Percentiles rank a stretch among this genome's conserved stretches.
phyloP scores from a whole-genome alignment of 2,329 filamentous ascomycete species.

The Claviceps purpurea region DNA sequence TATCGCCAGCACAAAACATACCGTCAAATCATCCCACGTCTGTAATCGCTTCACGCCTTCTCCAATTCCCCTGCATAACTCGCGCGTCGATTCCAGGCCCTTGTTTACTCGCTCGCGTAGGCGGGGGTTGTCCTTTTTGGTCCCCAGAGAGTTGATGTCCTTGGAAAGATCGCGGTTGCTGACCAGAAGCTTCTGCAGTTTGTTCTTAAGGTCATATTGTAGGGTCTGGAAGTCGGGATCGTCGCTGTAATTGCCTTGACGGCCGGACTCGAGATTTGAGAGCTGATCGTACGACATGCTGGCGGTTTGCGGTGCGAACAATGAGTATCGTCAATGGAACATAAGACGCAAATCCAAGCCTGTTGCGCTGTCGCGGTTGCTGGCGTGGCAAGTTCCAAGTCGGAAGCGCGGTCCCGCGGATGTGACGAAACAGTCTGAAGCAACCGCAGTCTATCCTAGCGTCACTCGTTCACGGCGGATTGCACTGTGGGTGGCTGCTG shows the following conservation, averaged over 20 bases:
- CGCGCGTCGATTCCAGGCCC: constrained; percentile 72
- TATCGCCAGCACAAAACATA: constrained; percentile 26
- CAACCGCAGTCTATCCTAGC: too few species aligned
- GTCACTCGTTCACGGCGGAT: not conserved
- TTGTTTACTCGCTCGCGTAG: constrained; percentile 84
- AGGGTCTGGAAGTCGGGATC: constrained; percentile 83
- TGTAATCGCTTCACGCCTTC: constrained; percentile 90
- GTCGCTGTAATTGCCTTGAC: constrained; percentile 70
- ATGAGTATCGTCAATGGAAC: too few species aligned
- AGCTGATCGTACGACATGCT: constrained; percentile 86
- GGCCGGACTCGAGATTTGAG: constrained; percentile 67
- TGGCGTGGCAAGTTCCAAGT: not conserved
- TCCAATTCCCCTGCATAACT: constrained; percentile 80
- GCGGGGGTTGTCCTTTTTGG: constrained; percentile 79
- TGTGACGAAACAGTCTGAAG: not conserved
- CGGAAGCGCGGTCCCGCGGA: not conserved
- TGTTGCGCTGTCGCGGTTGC: not conserved
- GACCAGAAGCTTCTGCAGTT: constrained; percentile 77
- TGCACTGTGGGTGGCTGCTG: not conserved
- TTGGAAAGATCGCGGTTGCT: constrained; percentile 76
- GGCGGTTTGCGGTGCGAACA: not conserved
- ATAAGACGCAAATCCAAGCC: not conserved
- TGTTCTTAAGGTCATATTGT: constrained; percentile 71
- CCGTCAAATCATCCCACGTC: constrained; percentile 71
- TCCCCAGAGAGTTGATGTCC: constrained; percentile 76